Evolutionary conservation across 768 basidiomycete genomes (phyloP).

Genomic region (Termitomyces sp.): DNA sequence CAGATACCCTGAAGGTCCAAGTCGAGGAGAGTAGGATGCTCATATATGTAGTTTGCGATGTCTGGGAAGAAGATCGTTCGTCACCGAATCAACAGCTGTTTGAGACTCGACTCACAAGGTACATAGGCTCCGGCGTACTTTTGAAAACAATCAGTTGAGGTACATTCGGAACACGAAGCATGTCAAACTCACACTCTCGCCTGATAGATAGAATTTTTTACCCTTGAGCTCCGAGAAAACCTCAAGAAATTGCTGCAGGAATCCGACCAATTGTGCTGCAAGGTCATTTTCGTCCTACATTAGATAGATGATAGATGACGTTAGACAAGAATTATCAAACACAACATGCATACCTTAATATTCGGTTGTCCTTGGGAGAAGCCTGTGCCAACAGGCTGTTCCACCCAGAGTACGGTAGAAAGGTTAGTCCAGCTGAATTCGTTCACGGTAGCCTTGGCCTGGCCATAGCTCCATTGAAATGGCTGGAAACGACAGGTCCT

Average conservation of each 20-base stretch:
- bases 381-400: conserved; percentile 78
- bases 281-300: conserved; percentile 42
- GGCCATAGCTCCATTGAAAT: conserved; percentile 58
- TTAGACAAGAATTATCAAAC: background rate
- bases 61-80: conserved; percentile 31
- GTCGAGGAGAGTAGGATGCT: conserved; percentile 43
- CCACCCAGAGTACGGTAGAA: conserved; percentile 68
- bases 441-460: conserved; percentile 58
- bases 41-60: conserved; percentile 70
- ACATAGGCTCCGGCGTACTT: conserved; percentile 66
- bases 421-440: conserved; percentile 77
- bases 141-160: background rate
- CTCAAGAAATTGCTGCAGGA: conserved; percentile 69
- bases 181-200: conserved; percentile 62
- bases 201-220: conserved; percentile 64
- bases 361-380: conserved; percentile 68
- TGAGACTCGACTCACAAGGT: conserved; percentile 31
- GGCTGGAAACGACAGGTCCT: conserved; percentile 35
- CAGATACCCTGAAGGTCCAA: conserved; percentile 65
- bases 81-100: background rate
- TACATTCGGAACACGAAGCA: background rate
- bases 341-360: conserved; percentile 37
- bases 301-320: background rate
- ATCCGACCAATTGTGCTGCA: conserved; percentile 46
- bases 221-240: conserved; percentile 70